Evolutionary conservation across 352 stramenopile genomes (phyloP), one percentile per base, ranked within the genome.

Genomic region (Pythium oligandrum): DNA sequence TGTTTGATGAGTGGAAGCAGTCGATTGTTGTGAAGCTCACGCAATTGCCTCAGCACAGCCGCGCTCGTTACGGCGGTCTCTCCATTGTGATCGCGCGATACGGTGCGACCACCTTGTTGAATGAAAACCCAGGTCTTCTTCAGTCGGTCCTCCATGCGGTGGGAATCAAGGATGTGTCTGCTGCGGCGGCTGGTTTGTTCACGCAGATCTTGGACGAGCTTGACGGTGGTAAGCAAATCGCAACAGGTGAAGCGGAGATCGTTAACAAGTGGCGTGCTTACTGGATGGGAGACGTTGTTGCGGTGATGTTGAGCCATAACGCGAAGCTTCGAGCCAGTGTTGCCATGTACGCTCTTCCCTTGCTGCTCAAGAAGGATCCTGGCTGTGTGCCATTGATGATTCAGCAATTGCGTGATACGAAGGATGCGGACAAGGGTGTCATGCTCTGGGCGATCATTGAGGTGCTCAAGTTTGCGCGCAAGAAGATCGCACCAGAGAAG

Each of bases 401-500:
- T 6, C 54, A 83, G 11, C 57, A 59, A 36, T 57, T 90, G n/a
- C 75, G 80, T 46, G 63, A 53, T 3, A 54, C 47, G 7, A 51
- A 65, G 6, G 54, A 59, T 1, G 36, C 39, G 10, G 44, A 64
- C 9, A 66, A 64, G 3, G 73, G 90, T 59, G 64, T 78, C 35
- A 54, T 56, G 4, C 53, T 91, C 17, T 93, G 83, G 83, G 77
- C 78, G 36, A 73, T 88, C 45, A 66, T 93, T 12, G 80, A 91
- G 51, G 71, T 91, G 5, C 63, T 91, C 9, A 93, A 93, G 61
- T 82, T 83, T 64, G 83, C 83, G 9, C 75, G 83, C 40, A 90
- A 88, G 62, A 71, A 71, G 43, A 68, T 89, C 50, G 46, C 78
- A 17, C 72, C 73, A 7, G 77, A 87, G 43, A 83, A 83, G 42